Base-by-base conservation (phyloP, 2,329 filamentous ascomycete species). In the Ambrosiella beaveri region DNA sequence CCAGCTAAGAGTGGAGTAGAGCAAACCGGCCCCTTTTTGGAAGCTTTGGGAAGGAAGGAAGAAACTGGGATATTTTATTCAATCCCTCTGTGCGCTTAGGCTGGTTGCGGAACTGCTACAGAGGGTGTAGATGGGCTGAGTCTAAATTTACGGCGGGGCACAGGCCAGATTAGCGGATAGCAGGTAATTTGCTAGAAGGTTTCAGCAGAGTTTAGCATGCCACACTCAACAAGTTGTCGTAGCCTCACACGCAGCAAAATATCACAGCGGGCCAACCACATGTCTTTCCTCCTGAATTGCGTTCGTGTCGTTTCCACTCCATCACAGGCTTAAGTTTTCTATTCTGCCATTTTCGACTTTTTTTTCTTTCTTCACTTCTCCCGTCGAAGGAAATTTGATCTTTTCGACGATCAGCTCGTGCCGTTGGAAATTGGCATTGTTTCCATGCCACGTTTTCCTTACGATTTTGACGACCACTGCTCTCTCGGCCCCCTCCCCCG, bases 291-390 rank as follows among this genome's bases (percentile, higher is more conserved):
- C 53, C 59, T 59, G 47, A 57, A 58, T 47, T 56, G 47, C 19
- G 57, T 58, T 61, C 59, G 56, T 57, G 56, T 56, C 45, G 53
- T 55, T 56, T 61, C 44, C 52, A 54, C 35, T 53, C 47, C 55
- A 51, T 47, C 35, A 35, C 52, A 37, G 36, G 50, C 55, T 15
- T 47, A 6, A 17, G n/a, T 15, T 15, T 47, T 47, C n/a, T 54
- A 59, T 51, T 47, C 53, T 59, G n/a, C 52, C 37, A 41, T 47
- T 35, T 27, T 47, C 45, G 39, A 57, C 40, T 39, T 55, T 57
- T 57, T 27, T 47, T 55, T 39, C 41, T 27, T 55, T 55, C 13
- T 36, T 57, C 15, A 17, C 19, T 54, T 50, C 36, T 52, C n/a
- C 38, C 49, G 27, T 19, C 36, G 13, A 27, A 4, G 27, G 5